These are phyloP conservation scores for Phytophthora aleatoria DNA, from an alignment of 352 stramenopile genomes.

Conservation along the genomic window DNA sequence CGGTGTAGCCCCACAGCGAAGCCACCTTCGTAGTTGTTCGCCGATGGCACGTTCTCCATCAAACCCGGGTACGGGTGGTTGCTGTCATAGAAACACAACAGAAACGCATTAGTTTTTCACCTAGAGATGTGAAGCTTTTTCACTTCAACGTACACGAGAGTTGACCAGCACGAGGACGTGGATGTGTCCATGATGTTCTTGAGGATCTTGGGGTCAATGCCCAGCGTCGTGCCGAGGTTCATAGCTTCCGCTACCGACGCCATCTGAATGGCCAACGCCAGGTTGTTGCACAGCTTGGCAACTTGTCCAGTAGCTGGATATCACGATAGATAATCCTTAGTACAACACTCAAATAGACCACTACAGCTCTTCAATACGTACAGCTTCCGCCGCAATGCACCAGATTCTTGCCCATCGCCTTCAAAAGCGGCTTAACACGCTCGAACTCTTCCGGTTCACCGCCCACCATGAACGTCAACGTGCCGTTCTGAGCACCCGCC, in stretches of 20 bases:
- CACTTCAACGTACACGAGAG: constrained; percentile 81
- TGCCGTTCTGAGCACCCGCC: constrained; percentile 93
- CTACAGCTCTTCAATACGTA: constrained; percentile 47
- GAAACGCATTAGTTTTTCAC: not conserved
- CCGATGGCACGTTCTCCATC: constrained; percentile 89
- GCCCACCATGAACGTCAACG: constrained; percentile 98
- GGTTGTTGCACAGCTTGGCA: constrained; percentile 98
- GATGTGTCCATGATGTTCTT: constrained; percentile 97
- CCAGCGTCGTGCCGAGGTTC: constrained; percentile 95
- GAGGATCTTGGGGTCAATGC: constrained; percentile 94
- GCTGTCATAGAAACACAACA: constrained; percentile 20
- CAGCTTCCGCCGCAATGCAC: constrained; percentile 93
- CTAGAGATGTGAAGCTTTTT: not conserved
- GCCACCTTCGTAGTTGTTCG: constrained; percentile 89
- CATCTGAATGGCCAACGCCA: constrained; percentile 98
- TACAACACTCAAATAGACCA: not conserved
- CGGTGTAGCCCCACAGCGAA: constrained; percentile 94
- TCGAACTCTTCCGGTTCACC: constrained; percentile 68
- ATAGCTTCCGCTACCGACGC: constrained; percentile 95
- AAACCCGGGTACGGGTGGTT: constrained; percentile 95
- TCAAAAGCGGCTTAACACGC: constrained; percentile 79
- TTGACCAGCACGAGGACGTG: constrained; percentile 97
- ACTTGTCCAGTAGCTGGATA: constrained; percentile 72
- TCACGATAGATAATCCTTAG: not conserved
- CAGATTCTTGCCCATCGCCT: constrained; percentile 94